A percentile compares a stretch with the other conserved stretches of the same genome.
Conservation (phyloP, 345 rosid species). For the Eucalyptus marginata region DNA sequence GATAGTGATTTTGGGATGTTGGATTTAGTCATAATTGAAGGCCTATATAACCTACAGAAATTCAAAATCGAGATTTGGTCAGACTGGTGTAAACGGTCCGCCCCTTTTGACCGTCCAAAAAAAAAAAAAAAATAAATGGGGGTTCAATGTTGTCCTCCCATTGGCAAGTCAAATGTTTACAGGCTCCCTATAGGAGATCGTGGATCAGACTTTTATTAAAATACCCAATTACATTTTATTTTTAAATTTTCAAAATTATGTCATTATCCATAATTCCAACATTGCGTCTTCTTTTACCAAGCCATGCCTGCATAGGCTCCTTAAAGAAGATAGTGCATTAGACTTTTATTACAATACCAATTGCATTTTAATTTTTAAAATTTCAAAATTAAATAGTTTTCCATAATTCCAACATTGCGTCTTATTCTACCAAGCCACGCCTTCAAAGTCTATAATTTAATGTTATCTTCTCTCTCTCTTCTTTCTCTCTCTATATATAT, state of each 20-base stretch:
- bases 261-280: neutral
- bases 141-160: neutral
- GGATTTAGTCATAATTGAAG: too few species aligned
- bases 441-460: neutral
- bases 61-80: neutral
- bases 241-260: neutral
- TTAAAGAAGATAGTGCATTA: neutral
- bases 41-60: neutral
- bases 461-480: too few species aligned
- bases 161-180: neutral
- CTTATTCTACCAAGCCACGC: neutral
- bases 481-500: too few species aligned
- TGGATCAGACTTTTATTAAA: neutral
- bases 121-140: neutral
- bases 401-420: neutral
- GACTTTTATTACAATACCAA: neutral
- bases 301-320: neutral
- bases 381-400: neutral
- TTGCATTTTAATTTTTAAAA: neutral
- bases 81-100: neutral
- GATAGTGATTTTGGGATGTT: too few species aligned
- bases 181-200: neutral
- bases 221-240: neutral
- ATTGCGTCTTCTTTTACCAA: neutral
- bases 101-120: neutral